Base-by-base conservation (phyloP, 768 basidiomycete species). In the Xerocomellus amylosporus region DNA sequence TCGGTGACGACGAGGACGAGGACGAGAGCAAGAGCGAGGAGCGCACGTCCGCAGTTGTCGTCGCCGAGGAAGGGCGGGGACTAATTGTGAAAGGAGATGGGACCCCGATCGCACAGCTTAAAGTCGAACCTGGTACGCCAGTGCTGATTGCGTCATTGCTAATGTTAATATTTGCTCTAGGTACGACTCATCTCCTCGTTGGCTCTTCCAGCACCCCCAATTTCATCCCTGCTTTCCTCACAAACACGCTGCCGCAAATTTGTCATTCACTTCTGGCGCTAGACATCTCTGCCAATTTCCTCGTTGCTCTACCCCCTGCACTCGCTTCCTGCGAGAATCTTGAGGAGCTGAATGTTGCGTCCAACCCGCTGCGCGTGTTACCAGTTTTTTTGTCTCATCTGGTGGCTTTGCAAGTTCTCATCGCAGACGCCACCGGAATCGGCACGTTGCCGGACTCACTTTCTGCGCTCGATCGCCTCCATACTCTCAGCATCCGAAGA, bases 331-430 rank as follows among this genome's bases (percentile, higher is more conserved):
- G 95, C 67, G 76, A 78, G 58, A 81, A 77, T 63, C 82, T 99
- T 34, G 94, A 98, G 70, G 97, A 99, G 71, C 80, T 99, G 42
- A 96, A 98, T 67, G 80, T 98, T 49, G 90, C 90, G 12, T 88
- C 85, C 47, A 99, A 99, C 69, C 90, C 91, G 8, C 78, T 98
- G 26, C 85, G 90, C 42, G 86, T 87, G n/a, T 79, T 98, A n/a
- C 97, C 97, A 15, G 78, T 85, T 26, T 98, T 95, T 72, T 78
- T 98, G 44, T 82, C 87, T 26, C 79, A 88, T 54, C 78, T 98
- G 28, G 71, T 75, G 7, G 84, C 85, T 58, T 81, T 98, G 46
- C 85, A 89, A 34, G 89, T 98, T 54, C 79, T 98, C 67, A 90
- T 93, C 51, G 90, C 93, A n/a, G 96, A 99, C 72, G 81, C 84